Evolutionary conservation across 371 early-diverging fungal genomes (phyloP).

Genomic region (Chytridiales sp.): DNA sequence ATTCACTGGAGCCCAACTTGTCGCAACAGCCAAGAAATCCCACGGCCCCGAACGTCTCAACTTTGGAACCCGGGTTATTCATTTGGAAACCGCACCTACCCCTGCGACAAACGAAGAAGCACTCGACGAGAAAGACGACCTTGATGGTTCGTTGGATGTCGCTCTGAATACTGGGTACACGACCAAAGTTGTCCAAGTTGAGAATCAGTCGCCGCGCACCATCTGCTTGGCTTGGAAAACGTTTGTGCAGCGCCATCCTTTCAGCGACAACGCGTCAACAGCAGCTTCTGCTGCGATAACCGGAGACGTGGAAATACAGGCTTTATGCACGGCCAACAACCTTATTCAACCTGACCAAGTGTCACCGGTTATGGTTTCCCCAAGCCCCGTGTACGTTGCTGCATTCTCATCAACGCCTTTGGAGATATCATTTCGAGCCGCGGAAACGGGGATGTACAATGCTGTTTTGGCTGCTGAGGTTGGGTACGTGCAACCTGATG

Average conservation of each 20-base stretch:
- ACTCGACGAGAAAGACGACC: too few species aligned
- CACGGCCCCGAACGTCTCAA: conserved; percentile 35
- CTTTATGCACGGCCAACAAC: too few species aligned
- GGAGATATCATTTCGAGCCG: conserved; percentile 34
- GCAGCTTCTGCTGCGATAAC: too few species aligned
- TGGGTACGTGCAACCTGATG: conserved; percentile 42
- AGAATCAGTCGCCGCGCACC: conserved; percentile 48
- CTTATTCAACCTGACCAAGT: too few species aligned
- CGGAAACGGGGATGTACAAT: conserved; percentile 34
- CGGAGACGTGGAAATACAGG: too few species aligned
- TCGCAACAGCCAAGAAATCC: conserved; percentile 18
- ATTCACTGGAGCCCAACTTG: conserved; percentile 47
- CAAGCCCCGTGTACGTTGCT: too few species aligned
- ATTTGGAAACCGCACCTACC: conserved; percentile 23
- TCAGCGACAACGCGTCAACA: too few species aligned
- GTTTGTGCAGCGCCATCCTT: conserved; percentile 38
- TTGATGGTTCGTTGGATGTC: neutral
- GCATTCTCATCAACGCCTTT: conserved; percentile 37
- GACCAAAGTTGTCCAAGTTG: conserved; percentile 36
- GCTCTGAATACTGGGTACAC: conserved; percentile 2
- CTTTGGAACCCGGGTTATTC: conserved; percentile 44
- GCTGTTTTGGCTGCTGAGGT: conserved; percentile 39
- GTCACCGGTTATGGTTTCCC: too few species aligned
- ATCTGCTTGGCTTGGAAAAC: conserved; percentile 37
- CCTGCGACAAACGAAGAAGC: too few species aligned